These are phyloP conservation scores for Suhomyces sp. DNA, from an alignment of 805 yeast species.

Conservation along the genomic window DNA sequence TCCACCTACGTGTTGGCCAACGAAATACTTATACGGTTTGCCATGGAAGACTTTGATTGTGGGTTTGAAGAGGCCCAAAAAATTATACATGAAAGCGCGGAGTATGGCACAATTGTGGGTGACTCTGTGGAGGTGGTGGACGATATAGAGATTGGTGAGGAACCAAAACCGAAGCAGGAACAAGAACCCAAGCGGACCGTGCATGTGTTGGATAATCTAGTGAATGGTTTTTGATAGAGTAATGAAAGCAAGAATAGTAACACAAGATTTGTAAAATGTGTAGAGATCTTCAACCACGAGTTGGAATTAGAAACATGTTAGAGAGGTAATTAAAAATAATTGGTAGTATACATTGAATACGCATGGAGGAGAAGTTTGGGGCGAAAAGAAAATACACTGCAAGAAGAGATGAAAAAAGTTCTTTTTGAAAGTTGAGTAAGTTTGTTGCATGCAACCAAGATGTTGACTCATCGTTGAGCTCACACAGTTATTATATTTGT, in stretches of 20 bases:
- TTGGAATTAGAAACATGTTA: no score
- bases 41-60: conserved; percentile 42
- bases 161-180: neutral
- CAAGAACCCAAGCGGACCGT: neutral
- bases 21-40: conserved; percentile 53
- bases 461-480: no score
- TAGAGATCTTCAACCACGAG: no score
- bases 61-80: conserved; percentile 45
- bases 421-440: no score
- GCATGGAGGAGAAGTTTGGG: no score
- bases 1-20: conserved; percentile 59
- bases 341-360: no score
- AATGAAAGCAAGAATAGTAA: neutral
- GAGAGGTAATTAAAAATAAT: no score
- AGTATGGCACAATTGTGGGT: conserved; percentile 42
- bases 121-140: conserved; percentile 29
- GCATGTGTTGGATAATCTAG: conserved; percentile 1
- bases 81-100: conserved; percentile 44
- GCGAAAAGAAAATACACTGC: no score
- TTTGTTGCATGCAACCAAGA: no score
- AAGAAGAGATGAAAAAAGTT: no score
- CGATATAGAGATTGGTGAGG: conserved; percentile 19
- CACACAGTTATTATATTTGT: no score
- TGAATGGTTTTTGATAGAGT: neutral
- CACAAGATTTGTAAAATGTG: no score